Evolutionary conservation across 176 grass and related monocot species (phyloP), one percentile per base, ranked within the genome.

Genomic region (Secale cereale): DNA sequence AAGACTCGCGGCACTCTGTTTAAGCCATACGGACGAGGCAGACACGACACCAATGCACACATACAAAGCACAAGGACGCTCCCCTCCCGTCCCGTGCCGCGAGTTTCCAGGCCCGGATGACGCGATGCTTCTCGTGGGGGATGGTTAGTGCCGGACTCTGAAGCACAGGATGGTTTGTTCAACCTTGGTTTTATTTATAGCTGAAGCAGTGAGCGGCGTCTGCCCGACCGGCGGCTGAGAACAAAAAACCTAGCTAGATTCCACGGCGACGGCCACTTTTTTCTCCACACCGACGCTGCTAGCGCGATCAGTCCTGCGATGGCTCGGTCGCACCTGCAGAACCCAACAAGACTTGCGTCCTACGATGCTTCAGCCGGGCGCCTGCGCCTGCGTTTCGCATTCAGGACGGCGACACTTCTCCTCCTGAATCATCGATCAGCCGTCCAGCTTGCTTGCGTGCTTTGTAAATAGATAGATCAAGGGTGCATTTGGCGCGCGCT

Each of bases 381-480:
- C 65, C 87, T 79, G 46, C 54, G 63, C 65, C 87, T 79, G 46
- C 54, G 83, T 79, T 17, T 84, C 87, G 13, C 65, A 13, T 56
- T 26, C 66, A 33, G 13, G 77, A 85, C 23, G 67, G 67, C 20
- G 68, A 89, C 87, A 3, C 35, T 1, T 12, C 81, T 88, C 78
- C 82, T 62, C 27, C 9, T 23, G 7, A 43, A 25, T 6, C 6
- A 43, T 72, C 69, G 0, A 77, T 59, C 74, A 57, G 13, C 70
- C 23, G 25, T 28, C 41, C 40, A 23, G 0, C 17, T 33, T 4
- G 1, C 19, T 57, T 54, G 7, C 14, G 7, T 73, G 36, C 22
- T 43, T 37, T 41, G 68, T 41, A 25, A 26, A 70, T 12, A 33
- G 20, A 70, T 13, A 22, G 37, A 70, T 50, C 29, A 63, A 28